Evolutionary conservation across 176 grass and related monocot species (phyloP).

Genomic region (Rhynchospora pubera): DNA sequence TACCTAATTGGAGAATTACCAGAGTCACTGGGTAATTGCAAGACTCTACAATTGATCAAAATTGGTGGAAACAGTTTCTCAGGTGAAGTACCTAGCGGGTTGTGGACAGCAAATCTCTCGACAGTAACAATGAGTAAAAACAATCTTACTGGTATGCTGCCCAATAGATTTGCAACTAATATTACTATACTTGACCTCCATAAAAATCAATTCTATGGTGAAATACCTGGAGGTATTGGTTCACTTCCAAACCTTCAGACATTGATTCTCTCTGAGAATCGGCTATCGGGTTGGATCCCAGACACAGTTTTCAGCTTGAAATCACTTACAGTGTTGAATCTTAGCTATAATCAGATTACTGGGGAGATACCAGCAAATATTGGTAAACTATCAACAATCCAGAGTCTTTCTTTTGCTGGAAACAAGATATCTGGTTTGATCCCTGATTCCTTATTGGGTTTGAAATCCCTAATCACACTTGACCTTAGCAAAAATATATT

Average conservation of each 20-base stretch:
- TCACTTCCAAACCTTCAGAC: slow-evolving; percentile 6
- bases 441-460: slow-evolving; percentile 15
- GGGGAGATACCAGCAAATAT: neutral
- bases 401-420: neutral
- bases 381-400: neutral
- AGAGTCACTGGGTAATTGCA: slow-evolving; percentile 12
- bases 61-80: slow-evolving; percentile 17
- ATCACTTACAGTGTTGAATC: slow-evolving; percentile 25
- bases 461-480: neutral
- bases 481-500: slow-evolving; percentile 29
- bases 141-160: neutral
- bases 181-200: neutral
- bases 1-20: slow-evolving; percentile 16
- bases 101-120: neutral
- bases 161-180: neutral
- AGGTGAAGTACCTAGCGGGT: slow-evolving; percentile 16
- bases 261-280: slow-evolving; percentile 43
- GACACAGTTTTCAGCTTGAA: slow-evolving; percentile 10
- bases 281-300: slow-evolving; percentile 48
- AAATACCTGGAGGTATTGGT: slow-evolving; percentile 30
- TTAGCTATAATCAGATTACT: slow-evolving; percentile 35
- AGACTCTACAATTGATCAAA: neutral
- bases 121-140: neutral
- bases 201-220: slow-evolving; percentile 51
- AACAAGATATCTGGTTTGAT: slow-evolving; percentile 44